Evolutionary conservation across 208 protist genomes (phyloP).

Genomic region (Trypanosomatidae sp.): DNA sequence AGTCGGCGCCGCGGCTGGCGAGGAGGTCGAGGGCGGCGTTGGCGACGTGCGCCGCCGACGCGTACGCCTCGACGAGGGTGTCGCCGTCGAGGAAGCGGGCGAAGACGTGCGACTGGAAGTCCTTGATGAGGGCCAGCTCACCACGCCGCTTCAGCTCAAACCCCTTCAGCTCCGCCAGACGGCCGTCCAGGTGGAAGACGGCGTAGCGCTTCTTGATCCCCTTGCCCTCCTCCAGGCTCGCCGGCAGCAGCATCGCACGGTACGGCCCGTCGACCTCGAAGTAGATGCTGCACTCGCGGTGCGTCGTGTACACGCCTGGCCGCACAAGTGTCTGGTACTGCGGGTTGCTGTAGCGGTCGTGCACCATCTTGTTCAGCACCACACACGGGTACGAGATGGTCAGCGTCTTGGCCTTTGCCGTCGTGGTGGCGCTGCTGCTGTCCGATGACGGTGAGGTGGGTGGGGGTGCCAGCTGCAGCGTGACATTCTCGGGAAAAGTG

Average conservation of each 20-base stretch:
- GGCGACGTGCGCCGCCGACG: constrained; percentile 90
- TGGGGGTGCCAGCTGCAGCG: constrained; percentile 52
- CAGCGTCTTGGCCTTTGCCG: constrained; percentile 45
- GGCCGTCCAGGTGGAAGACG: constrained; percentile 97
- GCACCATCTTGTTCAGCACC: constrained; percentile 98
- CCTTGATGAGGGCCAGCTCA: constrained; percentile 99
- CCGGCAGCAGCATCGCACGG: constrained; percentile 98
- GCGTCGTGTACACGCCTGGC: constrained; percentile 55
- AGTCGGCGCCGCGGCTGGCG: constrained; percentile 68
- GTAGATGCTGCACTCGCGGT: constrained; percentile 96
- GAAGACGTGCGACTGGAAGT: constrained; percentile 98
- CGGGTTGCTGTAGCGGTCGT: constrained; percentile 96
- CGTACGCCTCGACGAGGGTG: constrained; percentile 94
- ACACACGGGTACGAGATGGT: constrained; percentile 94
- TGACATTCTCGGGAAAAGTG: constrained; percentile 96
- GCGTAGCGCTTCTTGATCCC: constrained; percentile 99
- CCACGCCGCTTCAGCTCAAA: constrained; percentile 99
- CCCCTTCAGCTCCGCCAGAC: constrained; percentile 99
- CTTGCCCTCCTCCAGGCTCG: constrained; percentile 98
- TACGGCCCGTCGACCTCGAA: constrained; percentile 99
- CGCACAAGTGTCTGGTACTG: constrained; percentile 95
- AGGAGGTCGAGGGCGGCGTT: constrained; percentile 97
- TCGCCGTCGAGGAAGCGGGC: constrained; percentile 93
- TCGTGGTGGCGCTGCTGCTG: no score
- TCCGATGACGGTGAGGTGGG: no score